phyloP scores from a whole-genome alignment of 192 early-diverging fungal genomes.

The Powellomyces hirtus region DNA sequence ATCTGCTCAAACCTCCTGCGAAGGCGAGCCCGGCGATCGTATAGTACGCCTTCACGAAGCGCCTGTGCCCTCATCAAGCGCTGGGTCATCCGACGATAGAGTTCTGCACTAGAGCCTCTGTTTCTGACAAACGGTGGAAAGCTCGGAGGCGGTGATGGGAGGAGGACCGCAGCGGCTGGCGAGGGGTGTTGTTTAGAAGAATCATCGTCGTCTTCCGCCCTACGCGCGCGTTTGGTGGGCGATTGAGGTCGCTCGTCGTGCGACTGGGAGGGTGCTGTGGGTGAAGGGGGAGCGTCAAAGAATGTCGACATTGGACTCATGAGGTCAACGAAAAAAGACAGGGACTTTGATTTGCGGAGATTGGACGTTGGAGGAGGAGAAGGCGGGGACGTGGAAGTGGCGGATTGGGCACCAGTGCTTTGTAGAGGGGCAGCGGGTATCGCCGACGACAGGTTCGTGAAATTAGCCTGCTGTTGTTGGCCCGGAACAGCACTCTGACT shows the following conservation, averaged over 20 bases:
- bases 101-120: not conserved
- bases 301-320: not conserved
- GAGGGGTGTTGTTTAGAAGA: not conserved
- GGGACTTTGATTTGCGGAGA: not conserved
- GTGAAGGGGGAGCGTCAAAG: not conserved
- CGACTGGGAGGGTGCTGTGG: not conserved
- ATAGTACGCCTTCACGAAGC: constrained; percentile 13
- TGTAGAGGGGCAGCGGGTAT: no score
- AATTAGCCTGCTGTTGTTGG: no score
- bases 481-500: not conserved
- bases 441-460: no score
- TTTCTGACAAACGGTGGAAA: not conserved
- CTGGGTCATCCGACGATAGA: constrained; percentile 1
- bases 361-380: not conserved
- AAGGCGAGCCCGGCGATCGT: constrained; percentile 31
- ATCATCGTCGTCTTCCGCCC: not conserved
- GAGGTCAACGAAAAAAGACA: constrained; percentile 10
- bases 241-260: not conserved
- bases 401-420: not conserved
- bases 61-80: constrained; percentile 14
- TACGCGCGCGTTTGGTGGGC: not conserved
- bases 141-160: not conserved
- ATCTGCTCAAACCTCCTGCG: constrained; percentile 29
- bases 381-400: not conserved
- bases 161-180: not conserved